These are phyloP conservation scores for Avena sativa DNA, from an alignment of 176 grass and related monocot genomes.

Conservation along the genomic window DNA sequence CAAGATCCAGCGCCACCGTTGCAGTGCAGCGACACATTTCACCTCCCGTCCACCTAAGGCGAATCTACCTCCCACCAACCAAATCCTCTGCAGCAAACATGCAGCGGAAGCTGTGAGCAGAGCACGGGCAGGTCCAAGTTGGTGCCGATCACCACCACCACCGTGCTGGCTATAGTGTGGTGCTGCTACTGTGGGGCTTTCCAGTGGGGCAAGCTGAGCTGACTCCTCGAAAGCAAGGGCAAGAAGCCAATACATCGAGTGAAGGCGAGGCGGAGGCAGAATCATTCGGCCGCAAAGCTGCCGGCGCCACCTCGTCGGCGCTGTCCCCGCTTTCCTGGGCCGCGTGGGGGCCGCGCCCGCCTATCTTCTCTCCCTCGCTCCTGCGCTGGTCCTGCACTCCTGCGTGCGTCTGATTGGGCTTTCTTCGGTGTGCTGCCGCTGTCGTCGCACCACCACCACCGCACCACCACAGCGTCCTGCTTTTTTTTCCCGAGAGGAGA, in stretches of 20 bases:
- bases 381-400: background rate
- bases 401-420: background rate
- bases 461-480: background rate
- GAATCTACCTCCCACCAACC: conserved; percentile 44
- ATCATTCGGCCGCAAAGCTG: conserved; percentile 59
- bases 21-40: background rate
- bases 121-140: background rate
- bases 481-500: background rate
- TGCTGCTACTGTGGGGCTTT: conserved; percentile 43
- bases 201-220: background rate
- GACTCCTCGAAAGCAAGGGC: conserved; percentile 34
- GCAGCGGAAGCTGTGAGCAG: background rate
- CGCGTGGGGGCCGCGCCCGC: conserved; percentile 29
- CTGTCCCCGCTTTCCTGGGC: conserved; percentile 61
- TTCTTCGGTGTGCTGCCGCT: conserved; percentile 29
- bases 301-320: conserved; percentile 43
- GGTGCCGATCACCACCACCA: conserved; percentile 2
- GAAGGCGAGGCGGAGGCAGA: conserved; percentile 25
- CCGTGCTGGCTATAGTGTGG: background rate
- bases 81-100: conserved; percentile 9
- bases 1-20: background rate
- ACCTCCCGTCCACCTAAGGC: background rate
- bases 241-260: background rate
- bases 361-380: background rate
- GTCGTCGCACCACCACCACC: conserved; percentile 39